phyloP scores from a whole-genome alignment of 345 rosid species.

The Sonneratia alba region DNA sequence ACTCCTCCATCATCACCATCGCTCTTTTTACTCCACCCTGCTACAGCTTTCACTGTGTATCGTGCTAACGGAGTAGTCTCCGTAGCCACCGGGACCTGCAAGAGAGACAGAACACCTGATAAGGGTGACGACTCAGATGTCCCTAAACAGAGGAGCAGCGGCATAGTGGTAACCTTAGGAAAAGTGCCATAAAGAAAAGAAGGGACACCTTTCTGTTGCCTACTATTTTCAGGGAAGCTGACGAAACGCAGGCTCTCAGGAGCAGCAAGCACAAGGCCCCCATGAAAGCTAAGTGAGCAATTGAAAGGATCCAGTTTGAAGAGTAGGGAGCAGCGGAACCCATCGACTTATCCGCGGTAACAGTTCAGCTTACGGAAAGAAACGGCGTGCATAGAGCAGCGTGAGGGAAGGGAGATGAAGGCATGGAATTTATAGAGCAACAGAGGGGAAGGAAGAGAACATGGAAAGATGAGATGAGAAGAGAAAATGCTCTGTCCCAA shows the following conservation, averaged over 20 bases:
- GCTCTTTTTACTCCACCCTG: neutral
- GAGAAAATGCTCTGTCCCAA: constrained; percentile 8
- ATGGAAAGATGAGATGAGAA: neutral
- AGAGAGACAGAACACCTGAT: neutral
- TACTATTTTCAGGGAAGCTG: neutral
- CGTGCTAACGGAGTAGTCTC: neutral
- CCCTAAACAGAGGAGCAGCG: too few species aligned
- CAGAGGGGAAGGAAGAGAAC: too few species aligned
- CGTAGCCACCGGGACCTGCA: constrained; percentile 1
- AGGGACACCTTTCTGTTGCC: constrained; percentile 9
- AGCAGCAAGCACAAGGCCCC: neutral
- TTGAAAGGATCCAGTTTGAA: neutral
- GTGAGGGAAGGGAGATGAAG: neutral
- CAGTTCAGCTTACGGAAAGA: neutral
- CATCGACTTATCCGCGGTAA: neutral
- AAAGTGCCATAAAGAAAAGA: neutral
- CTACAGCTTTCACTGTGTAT: neutral
- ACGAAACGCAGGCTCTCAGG: neutral
- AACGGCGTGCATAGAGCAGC: neutral
- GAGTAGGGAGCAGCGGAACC: neutral
- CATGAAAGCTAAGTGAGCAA: neutral
- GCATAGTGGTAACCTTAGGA: too few species aligned
- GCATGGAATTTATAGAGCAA: neutral
- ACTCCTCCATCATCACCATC: neutral
- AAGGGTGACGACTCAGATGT: neutral